A percentile compares a stretch with the other conserved stretches of the same genome.
These are phyloP conservation scores for Aspergillus fischeri DNA, from an alignment of 2,329 filamentous ascomycete genomes.

Conservation along the genomic window DNA sequence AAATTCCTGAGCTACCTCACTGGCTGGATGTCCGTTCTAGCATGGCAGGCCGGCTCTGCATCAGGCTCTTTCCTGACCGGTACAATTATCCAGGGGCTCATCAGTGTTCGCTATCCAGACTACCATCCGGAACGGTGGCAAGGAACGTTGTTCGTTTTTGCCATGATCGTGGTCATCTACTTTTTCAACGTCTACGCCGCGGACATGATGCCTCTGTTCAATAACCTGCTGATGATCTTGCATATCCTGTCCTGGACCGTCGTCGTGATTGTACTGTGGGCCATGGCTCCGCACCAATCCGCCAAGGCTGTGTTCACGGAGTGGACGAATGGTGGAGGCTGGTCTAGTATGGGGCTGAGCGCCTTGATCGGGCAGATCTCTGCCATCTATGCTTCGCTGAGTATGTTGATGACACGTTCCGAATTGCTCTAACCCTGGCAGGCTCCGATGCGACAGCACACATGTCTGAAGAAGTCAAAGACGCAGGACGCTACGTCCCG, in stretches of 20 bases:
- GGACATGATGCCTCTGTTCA: slow-evolving; percentile 31
- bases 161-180: slow-evolving; percentile 42
- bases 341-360: slow-evolving; percentile 32
- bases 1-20: slow-evolving; percentile 53
- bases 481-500: slow-evolving; percentile 44
- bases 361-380: slow-evolving; percentile 37
- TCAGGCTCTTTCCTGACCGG: slow-evolving; percentile 47
- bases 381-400: slow-evolving; percentile 27
- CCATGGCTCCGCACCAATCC: slow-evolving; percentile 28
- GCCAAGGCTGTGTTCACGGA: slow-evolving; percentile 31
- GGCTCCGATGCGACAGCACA: slow-evolving; percentile 29
- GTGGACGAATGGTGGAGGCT: slow-evolving; percentile 38
- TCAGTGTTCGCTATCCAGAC: slow-evolving; percentile 39
- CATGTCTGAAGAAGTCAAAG: slow-evolving; percentile 48
- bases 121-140: slow-evolving; percentile 46
- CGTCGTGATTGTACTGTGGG: slow-evolving; percentile 28
- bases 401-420: slow-evolving; percentile 7
- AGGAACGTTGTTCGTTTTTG: slow-evolving; percentile 47
- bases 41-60: slow-evolving; percentile 49
- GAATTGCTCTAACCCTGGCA: slow-evolving; percentile 9
- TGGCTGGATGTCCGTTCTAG: slow-evolving; percentile 49
- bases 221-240: slow-evolving; percentile 36
- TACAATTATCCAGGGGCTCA: slow-evolving; percentile 45
- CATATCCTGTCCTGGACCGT: slow-evolving; percentile 38
- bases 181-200: slow-evolving; percentile 38